Base-by-base conservation (phyloP, 2,329 filamentous ascomycete species). In the Sarocladium oryzae region DNA sequence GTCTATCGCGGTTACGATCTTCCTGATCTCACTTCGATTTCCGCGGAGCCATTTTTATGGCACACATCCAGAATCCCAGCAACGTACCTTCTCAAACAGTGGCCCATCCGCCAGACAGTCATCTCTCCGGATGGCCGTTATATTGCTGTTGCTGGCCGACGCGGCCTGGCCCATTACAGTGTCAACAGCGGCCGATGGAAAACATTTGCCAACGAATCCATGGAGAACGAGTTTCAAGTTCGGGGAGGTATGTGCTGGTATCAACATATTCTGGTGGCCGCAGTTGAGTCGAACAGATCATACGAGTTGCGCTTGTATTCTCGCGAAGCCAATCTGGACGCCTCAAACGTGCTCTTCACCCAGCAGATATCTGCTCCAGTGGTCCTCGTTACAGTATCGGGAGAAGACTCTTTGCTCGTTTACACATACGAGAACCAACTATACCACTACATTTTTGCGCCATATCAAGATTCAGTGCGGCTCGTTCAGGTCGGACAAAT, bases 161-260 rank as follows among this genome's bases (percentile, higher is more conserved):
- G 91, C 58, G 93, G 93, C 1, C 75, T 99, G 49, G 92, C 92
- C 9, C 93, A 99, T 66, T 99, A 99, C 68, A 97, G 93, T 61
- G 82, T 96, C 55, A 87, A 87, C 58, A 97, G 92, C 63, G 89
- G 92, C 24, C 81, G 93, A 53, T 99, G 93, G 93, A 96, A 95
- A 65, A 95, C 87, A 0, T 99, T 99, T 65, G 79, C 86, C 46
- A 89, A 91, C 60, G 79, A 84, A 23, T 81, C 79, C 26, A 79
- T 85, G 62, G 93, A 97, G 67, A 90, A 91, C 60, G 89, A 91
- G 56, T 99, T 99, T 63, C 83, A 89, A 21, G 89, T 99, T 13
- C 79, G 91, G 56, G 93, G 93, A 46, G 93, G 93, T 6, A 96
- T 99, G 91, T 97, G 92, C 65, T 99, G 93, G 93, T 91, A 95